Conservation (phyloP, 192 early-diverging fungal genomes). For the Entomortierella parvispora region DNA sequence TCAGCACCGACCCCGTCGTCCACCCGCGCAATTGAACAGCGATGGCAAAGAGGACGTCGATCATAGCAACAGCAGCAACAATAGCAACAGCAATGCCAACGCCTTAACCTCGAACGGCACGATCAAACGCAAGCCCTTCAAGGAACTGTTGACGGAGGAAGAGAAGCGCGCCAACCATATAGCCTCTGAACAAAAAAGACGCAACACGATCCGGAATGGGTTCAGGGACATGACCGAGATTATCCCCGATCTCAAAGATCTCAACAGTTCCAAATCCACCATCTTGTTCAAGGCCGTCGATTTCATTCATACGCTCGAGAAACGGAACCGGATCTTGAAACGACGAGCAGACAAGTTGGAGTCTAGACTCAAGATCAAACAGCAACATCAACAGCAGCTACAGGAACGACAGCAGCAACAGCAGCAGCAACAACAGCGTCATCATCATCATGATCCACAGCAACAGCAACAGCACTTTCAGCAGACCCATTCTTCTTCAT, state of each 20-base stretch:
- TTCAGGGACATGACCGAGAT: slow-evolving; percentile 91
- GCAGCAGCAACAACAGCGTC: no score
- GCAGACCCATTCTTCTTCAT: no score
- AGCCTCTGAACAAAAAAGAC: slow-evolving; percentile 77
- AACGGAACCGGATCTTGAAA: slow-evolving; percentile 61
- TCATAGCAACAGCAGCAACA: slow-evolving; percentile 11
- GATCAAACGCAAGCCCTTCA: slow-evolving; percentile 60
- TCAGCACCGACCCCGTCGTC: slow-evolving; percentile 34
- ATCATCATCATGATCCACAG: no score
- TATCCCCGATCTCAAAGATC: slow-evolving; percentile 80
- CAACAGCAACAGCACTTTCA: neutral
- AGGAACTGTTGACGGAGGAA: slow-evolving; percentile 79
- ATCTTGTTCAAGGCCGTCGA: slow-evolving; percentile 76
- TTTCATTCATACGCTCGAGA: slow-evolving; percentile 69
- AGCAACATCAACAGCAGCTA: no score
- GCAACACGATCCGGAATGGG: slow-evolving; percentile 79
- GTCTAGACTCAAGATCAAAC: slow-evolving; percentile 23
- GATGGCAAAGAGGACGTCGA: slow-evolving; percentile 4
- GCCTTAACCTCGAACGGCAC: slow-evolving; percentile 7
- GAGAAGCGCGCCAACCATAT: slow-evolving; percentile 82
- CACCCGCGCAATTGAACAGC: no score
- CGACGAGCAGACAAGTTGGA: slow-evolving; percentile 52
- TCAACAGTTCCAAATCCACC: slow-evolving; percentile 71
- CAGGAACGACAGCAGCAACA: no score
- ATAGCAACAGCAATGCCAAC: slow-evolving; percentile 8